Evolutionary conservation across 768 basidiomycete species (phyloP).

Genomic region (Tremella fuciformis): DNA sequence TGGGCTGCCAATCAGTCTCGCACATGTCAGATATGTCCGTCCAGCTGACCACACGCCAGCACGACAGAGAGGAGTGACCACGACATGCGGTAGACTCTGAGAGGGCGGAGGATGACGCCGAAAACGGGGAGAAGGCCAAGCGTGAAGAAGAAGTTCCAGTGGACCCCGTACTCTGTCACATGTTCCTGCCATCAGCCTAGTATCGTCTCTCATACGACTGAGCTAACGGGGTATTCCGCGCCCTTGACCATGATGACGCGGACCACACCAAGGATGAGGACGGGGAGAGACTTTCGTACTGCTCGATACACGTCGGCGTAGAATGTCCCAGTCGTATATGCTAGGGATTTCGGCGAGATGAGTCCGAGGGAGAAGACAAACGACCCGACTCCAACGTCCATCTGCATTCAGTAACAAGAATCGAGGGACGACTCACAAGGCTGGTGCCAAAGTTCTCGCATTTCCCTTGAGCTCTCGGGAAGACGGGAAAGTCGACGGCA

Average conservation of each 20-base stretch:
- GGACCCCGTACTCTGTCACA: conserved; percentile 88
- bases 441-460: conserved; percentile 93
- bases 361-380: conserved; percentile 96
- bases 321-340: neutral
- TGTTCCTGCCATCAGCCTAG: conserved; percentile 65
- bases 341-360: conserved; percentile 64
- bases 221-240: conserved; percentile 81
- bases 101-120: conserved; percentile 66
- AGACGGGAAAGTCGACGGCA: conserved; percentile 91
- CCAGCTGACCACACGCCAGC: conserved; percentile 57
- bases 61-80: conserved; percentile 64
- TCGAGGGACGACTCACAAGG: conserved; percentile 59
- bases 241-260: conserved; percentile 86
- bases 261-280: conserved; percentile 70
- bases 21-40: too few relatives aligned
- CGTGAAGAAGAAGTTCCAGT: conserved; percentile 99
- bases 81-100: conserved; percentile 59
- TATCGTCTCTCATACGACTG: neutral
- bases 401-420: conserved; percentile 57
- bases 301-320: conserved; percentile 40
- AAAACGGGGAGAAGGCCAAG: conserved; percentile 74
- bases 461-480: conserved; percentile 82
- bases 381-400: conserved; percentile 96
- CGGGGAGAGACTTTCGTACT: conserved; percentile 63
- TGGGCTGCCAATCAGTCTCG: conserved; percentile 59